Evolutionary conservation across 1,284 basidiomycete genomes (phyloP), one percentile per base, ranked within the genome.

Genomic region (Irpex sp.): DNA sequence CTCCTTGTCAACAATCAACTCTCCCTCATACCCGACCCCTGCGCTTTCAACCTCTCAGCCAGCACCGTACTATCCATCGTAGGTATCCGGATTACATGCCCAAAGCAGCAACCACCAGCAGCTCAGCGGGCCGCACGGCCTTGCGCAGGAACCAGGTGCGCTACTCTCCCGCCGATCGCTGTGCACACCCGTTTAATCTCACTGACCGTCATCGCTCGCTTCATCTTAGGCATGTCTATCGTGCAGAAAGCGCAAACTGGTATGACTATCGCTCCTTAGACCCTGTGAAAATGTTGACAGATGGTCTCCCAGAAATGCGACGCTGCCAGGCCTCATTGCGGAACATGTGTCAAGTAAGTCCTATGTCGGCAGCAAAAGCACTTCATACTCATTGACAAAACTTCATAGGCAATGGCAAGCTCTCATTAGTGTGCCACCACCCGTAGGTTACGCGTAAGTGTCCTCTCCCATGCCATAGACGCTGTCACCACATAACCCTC

Each of bases 241-340:
- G 46, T 93, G 90, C 76, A 85, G 91, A 65, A 91, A 87, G 74
- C 81, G 89, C 72, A 93, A 93, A 75, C 83, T 93, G 67, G 91
- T 92, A 33, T 17, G 73, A 68, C 85, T 77, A 54, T 26, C 39
- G 36, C 15, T 21, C 49, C 26, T 46, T 59, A 49, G 64, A 57
- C 69, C n/a, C 36, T 37, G 46, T 43, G 43, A 58, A 39, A 43
- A 61, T 17, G 53, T 61, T 58, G 61, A 61, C 35, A 26, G 43
- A 58, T n/a, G 31, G 54, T 55, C 31, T 33, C 13, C n/a, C 57
- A 93, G 90, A 93, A 91, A 89, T 93, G 90, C 68, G 91, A 93
- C 74, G 90, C 90, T 53, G 82, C 86, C 56, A 84, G 92, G 63
- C 90, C 90, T 8, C 90, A 93, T 71, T 93, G 91, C 72, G 83